A percentile compares a stretch with the other conserved stretches of the same genome.
Evolutionary conservation across 2,329 filamentous ascomycete species (phyloP).

Genomic region (Botrytis tulipae): DNA sequence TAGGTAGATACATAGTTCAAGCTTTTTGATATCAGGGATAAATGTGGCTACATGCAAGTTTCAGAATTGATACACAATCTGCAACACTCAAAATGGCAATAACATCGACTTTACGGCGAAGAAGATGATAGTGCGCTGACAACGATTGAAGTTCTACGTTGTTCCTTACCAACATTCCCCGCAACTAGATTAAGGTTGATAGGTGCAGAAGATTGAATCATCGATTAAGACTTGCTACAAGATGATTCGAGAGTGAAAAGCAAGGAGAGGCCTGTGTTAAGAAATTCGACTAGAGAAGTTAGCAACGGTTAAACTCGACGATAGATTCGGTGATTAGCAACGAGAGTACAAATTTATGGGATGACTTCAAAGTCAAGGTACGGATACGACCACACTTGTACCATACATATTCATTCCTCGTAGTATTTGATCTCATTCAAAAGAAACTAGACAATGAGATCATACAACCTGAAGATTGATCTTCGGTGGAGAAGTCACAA

Average conservation of each 20-base stretch:
- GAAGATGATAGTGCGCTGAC: constrained; percentile 1
- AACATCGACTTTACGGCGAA: neutral
- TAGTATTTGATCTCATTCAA: too few species aligned
- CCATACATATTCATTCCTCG: neutral
- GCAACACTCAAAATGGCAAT: neutral
- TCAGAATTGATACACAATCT: too few species aligned
- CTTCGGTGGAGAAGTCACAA: neutral
- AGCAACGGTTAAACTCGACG: neutral
- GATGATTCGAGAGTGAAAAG: neutral
- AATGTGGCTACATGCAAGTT: neutral
- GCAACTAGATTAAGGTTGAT: neutral
- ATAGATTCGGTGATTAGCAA: neutral
- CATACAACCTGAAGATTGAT: neutral
- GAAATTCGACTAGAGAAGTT: neutral
- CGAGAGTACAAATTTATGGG: neutral
- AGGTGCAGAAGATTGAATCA: neutral
- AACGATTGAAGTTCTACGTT: constrained; percentile 2
- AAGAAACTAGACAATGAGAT: too few species aligned
- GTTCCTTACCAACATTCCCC: constrained; percentile 7
- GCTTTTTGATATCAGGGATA: neutral
- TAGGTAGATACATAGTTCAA: neutral
- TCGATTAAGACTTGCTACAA: neutral
- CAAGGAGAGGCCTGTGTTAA: neutral
- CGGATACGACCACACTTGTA: neutral
- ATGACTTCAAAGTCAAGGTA: neutral